Evolutionary conservation across 352 stramenopile species (phyloP), one percentile per base, ranked within the genome.

Genomic region (Phytophthora multivora): DNA sequence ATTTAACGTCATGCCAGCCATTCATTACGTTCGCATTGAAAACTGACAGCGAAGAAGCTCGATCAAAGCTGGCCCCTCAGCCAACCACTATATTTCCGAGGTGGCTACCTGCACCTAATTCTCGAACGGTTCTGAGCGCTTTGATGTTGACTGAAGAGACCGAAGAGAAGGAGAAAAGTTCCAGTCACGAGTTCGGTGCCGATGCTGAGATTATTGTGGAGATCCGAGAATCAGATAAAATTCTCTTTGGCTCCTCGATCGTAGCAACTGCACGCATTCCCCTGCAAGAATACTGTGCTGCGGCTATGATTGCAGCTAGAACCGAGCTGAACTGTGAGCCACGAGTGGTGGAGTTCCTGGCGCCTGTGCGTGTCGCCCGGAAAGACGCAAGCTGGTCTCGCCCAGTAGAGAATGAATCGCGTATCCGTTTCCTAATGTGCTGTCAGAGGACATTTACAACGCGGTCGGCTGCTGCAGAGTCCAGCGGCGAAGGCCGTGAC

Each of bases 191-290:
- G 12, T 54, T 79, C 33, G 63, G 62, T n/a, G 25, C 13, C 11
- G 52, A 63, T 18, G 59, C 63, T 39, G 54, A 76, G 19, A 62
- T 88, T 31, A 41, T 77, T 19, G 62, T 91, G n/a, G 77, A 93
- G 42, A 75, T 93, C 23, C 77, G 84, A 47, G 84, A 93, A 69
- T 66, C 77, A 13, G 83, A 91, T 48, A 83, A 77, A 28, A 59
- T 91, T 31, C 54, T 91, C 9, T 93, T 93, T 41, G 81, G 82
- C 0, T 93, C 84, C 0, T 89, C 84, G 1, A 38, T 91, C 31
- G 57, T 93, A 9, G 80, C 79, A 16, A 76, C 66, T 4, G 75
- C 69, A 11, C 66, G 49, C 2, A 60, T 93, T 49, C 79, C 79
- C 8, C 61, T 93, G 31, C 59, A 71, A 13, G 68, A 79, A 28